A percentile compares a stretch with the other conserved stretches of the same genome.
These are phyloP conservation scores for Chalciporus pseudorubinellus DNA, from an alignment of 768 basidiomycete genomes.

Conservation along the genomic window DNA sequence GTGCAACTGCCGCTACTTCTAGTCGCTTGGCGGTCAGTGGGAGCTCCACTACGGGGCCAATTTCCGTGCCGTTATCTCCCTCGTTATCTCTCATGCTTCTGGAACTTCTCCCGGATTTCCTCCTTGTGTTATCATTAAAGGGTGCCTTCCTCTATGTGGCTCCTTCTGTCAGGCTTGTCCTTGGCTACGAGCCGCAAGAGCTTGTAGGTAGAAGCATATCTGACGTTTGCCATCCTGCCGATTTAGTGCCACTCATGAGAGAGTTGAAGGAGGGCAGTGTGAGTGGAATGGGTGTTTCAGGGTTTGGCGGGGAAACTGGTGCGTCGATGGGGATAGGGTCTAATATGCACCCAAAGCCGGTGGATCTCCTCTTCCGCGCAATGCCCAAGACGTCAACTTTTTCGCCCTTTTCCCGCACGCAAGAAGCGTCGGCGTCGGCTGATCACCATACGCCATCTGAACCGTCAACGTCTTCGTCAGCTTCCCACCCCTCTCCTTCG, in stretches of 20 bases:
- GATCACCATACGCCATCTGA: neutral
- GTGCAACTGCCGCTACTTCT: conserved; percentile 10
- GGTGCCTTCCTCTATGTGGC: conserved; percentile 92
- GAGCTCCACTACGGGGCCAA: conserved; percentile 24
- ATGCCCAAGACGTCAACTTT: conserved; percentile 47
- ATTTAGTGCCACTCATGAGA: conserved; percentile 86
- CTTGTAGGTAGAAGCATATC: conserved; percentile 75
- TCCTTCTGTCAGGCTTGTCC: conserved; percentile 68
- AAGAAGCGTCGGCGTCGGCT: conserved; percentile 1
- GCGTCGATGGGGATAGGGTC: conserved; percentile 12
- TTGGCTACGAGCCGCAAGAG: conserved; percentile 86
- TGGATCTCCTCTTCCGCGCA: conserved; percentile 86
- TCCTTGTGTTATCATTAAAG: conserved; percentile 90
- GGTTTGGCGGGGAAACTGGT: conserved; percentile 18
- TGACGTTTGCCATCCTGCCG: conserved; percentile 85
- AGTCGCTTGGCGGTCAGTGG: conserved; percentile 8
- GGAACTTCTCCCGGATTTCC: conserved; percentile 68
- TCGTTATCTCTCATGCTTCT: conserved; percentile 49
- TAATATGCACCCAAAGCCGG: conserved; percentile 45
- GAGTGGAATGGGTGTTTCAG: conserved; percentile 12
- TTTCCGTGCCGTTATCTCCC: too few relatives aligned
- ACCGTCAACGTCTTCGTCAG: neutral
- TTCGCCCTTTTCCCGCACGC: neutral
- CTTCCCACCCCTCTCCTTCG: neutral
- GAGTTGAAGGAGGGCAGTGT: conserved; percentile 72